Evolutionary conservation across 805 yeast genomes (phyloP), one percentile per base, ranked within the genome.

Genomic region (Starmerella floricola): DNA sequence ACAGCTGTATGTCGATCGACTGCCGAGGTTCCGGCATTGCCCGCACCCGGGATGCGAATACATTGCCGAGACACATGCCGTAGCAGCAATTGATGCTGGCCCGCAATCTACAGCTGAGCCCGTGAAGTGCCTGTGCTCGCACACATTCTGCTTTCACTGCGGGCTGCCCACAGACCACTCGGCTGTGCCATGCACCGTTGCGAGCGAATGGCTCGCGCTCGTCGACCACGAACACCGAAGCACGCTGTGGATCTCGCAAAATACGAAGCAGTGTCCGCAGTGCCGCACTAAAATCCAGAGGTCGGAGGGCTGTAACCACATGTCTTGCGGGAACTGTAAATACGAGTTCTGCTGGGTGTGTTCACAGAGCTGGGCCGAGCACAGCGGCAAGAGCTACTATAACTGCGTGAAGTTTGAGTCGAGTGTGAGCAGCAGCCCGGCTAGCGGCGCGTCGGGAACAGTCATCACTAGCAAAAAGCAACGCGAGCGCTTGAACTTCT

Each of bases 231-330:
- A 91, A 57, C 76, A 91, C 0, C 95, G 83, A 53, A 85, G 95
- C 13, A 71, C 78, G 2, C 74, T 79, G 54, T 91, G 97, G 96
- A 77, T 91, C 19, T 68, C 75, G 3, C 76, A 80, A 3, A 78
- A 88, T 58, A 85, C 98, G 1, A 79, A 84, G 52, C 72, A 73
- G 34, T 91, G 98, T 60, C 94, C 95, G 0, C 73, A 74, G 55
- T 91, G 98, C 64, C 64, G 65, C 8, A 65, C 85, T 1, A 66
- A 76, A 23, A 91, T 88, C 48, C 96, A 91, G 57, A 86, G 88
- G 55, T 81, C 81, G 57, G 97, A 96, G 18, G 98, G 98, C 0
- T 91, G 98, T 63, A 88, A 88, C 61, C 98, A 91, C 62, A 88
- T 91, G 95, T 71, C 76, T 1, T 91, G 98, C 60, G 66, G 73